A percentile compares a stretch with the other conserved stretches of the same genome.
Evolutionary conservation across 805 yeast genomes (phyloP).

Genomic region (Yamadazyma endophytica): DNA sequence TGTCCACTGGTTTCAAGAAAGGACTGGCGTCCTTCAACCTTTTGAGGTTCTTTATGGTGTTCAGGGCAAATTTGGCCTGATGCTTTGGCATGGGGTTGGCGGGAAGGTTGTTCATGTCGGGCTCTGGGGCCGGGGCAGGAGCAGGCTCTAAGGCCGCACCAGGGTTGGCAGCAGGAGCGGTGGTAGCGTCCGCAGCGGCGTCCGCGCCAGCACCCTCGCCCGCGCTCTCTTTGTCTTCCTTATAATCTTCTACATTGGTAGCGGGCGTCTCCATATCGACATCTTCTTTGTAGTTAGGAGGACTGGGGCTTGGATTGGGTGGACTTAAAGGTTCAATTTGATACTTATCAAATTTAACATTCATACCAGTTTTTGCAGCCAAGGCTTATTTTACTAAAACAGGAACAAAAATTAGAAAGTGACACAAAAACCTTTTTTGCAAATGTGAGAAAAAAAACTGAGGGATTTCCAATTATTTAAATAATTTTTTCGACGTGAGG

Average conservation of each 20-base stretch:
- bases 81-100: slow-evolving; percentile 70
- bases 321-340: slow-evolving; percentile 11
- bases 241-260: slow-evolving; percentile 5
- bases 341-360: too few relatives aligned
- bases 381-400: too few relatives aligned
- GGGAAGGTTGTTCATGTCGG: slow-evolving; percentile 68
- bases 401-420: too few relatives aligned
- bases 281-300: slow-evolving; percentile 9
- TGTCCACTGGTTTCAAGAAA: slow-evolving; percentile 86
- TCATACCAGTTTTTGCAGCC: too few relatives aligned
- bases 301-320: slow-evolving; percentile 43
- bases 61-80: slow-evolving; percentile 75
- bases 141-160: slow-evolving; percentile 46
- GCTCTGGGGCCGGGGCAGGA: slow-evolving; percentile 70
- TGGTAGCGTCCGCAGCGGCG: slow-evolving; percentile 4
- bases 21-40: slow-evolving; percentile 91
- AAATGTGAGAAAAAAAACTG: slow-evolving; percentile 8
- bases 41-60: slow-evolving; percentile 80
- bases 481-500: slow-evolving; percentile 7
- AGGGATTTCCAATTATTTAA: slow-evolving; percentile 8
- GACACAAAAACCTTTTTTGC: slow-evolving; percentile 1
- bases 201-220: slow-evolving; percentile 4
- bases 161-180: slow-evolving; percentile 2
- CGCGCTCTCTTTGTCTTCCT: slow-evolving; percentile 3
- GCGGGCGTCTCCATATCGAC: slow-evolving; percentile 2